Base-by-base conservation (phyloP, 495 filamentous ascomycete species). In the Pseudomonodictys pantanalensis region DNA sequence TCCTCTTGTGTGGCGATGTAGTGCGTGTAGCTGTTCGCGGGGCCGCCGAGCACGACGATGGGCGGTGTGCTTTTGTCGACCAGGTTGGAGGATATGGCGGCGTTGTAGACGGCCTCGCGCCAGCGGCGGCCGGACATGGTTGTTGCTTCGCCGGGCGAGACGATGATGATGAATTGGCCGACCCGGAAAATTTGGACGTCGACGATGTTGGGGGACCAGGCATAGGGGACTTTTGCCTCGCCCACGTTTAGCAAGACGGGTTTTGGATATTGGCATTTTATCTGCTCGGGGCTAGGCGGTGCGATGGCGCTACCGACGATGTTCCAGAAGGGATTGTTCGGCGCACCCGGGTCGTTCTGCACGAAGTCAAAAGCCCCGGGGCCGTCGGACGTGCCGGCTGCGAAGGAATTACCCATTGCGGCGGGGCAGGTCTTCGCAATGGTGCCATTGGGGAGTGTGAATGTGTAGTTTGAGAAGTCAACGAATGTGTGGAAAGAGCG, bases 91-190 rank as follows among this genome's bases (percentile, higher is more conserved):
- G 78, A 72, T 0, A 79, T 75, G 20, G 78, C 79, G n/a, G 77
- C 72, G 22, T 64, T 62, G 23, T 81, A 77, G 20, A 97, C 81
- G n/a, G 90, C 87, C 32, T 85, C 81, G 69, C 86, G 89, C 93
- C 93, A 98, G 12, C 93, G 86, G 15, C 92, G 80, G 0, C 93
- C 92, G 10, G 91, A 85, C 92, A 98, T 98, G 1, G 92, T 97
- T 0, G 88, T 95, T 8, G 90, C 92, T 74, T 97, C 93, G 49
- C 93, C 93, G 0, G 92, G 88, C 20, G 86, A 88, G 24, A 97
- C 82, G 59, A 98, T 85, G 57, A 97, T 87, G 45, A 95, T 76
- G 17, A 98, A 74, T 68, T 95, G 91, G 7, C 93, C 93, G 3
- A 95, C 87, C 26, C 93, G 86, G 28, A 96, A 79, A 20, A 89